phyloP scores from a whole-genome alignment of 768 basidiomycete species.

The Boletus sp. region DNA sequence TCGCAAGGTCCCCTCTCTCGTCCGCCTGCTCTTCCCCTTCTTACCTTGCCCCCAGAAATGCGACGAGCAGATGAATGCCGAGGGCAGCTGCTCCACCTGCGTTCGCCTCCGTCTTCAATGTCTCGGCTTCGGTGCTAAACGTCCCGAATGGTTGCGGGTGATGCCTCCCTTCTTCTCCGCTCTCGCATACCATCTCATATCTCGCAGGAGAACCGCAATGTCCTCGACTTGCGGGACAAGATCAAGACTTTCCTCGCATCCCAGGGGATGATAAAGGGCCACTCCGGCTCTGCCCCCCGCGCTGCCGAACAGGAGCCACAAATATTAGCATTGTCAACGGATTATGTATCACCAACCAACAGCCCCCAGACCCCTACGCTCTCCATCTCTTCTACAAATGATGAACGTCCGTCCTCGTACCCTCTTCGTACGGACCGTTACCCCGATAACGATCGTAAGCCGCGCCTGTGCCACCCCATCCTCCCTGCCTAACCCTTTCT shows the following conservation, averaged over 20 bases:
- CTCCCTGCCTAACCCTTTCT: background rate
- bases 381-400: constrained; percentile 42
- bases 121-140: constrained; percentile 81
- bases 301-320: constrained; percentile 54
- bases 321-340: constrained; percentile 48
- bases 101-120: constrained; percentile 79
- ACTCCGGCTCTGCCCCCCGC: constrained; percentile 68
- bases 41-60: constrained; percentile 60
- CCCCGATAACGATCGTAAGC: constrained; percentile 31
- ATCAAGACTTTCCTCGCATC: constrained; percentile 78
- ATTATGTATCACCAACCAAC: constrained; percentile 39
- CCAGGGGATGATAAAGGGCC: constrained; percentile 89
- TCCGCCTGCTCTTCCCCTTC: constrained; percentile 2
- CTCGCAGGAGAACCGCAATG: constrained; percentile 65
- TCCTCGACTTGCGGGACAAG: constrained; percentile 67
- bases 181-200: constrained; percentile 7
- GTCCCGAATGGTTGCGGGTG: constrained; percentile 84
- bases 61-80: constrained; percentile 65
- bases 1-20: constrained; percentile 59
- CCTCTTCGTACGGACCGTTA: constrained; percentile 31
- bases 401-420: constrained; percentile 37
- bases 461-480: background rate
- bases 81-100: constrained; percentile 73
- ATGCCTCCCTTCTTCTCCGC: background rate
- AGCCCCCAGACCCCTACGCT: constrained; percentile 49